These are phyloP conservation scores for Acacia melanoxylon DNA, from an alignment of 306 rosid species.

Conservation along the genomic window DNA sequence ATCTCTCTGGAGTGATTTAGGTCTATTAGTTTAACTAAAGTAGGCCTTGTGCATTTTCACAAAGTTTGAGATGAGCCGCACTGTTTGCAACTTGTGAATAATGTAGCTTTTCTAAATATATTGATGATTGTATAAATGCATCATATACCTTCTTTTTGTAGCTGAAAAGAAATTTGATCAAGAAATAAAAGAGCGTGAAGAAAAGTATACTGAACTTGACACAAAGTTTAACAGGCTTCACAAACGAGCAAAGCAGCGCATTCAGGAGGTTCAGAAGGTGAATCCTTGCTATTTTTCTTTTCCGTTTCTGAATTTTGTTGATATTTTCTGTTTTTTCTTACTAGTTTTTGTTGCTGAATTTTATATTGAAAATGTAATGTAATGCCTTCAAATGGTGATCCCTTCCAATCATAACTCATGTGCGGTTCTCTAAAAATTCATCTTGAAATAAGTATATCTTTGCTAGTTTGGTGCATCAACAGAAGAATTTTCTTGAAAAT, in stretches of 20 bases:
- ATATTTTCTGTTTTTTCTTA: slow-evolving; percentile 4
- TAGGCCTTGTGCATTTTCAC: not conserved
- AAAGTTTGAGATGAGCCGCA: not conserved
- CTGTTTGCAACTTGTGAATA: not conserved
- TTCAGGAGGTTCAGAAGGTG: slow-evolving; percentile 97
- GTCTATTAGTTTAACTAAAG: slow-evolving; percentile 31
- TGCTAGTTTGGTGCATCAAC: slow-evolving; percentile 27
- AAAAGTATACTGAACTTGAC: slow-evolving; percentile 92
- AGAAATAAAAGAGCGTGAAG: slow-evolving; percentile 89
- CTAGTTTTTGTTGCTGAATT: slow-evolving; percentile 24
- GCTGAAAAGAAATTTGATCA: slow-evolving; percentile 77
- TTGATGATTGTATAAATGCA: slow-evolving; percentile 22
- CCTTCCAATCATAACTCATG: not conserved
- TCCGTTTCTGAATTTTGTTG: slow-evolving; percentile 7
- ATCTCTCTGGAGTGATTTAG: slow-evolving; percentile 18
- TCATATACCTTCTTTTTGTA: slow-evolving; percentile 30
- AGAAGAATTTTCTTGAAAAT: slow-evolving; percentile 18
- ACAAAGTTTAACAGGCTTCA: slow-evolving; percentile 88
- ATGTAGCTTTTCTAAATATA: not conserved
- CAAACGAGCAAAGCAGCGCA: slow-evolving; percentile 97
- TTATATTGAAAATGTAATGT: slow-evolving; percentile 23
- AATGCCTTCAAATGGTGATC: slow-evolving; percentile 13
- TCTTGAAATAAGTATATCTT: slow-evolving; percentile 15
- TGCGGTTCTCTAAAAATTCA: not conserved
- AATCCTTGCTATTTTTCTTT: slow-evolving; percentile 22